A percentile compares a stretch with the other conserved stretches of the same genome.
Evolutionary conservation across 352 stramenopile genomes (phyloP).

Genomic region (Globisporangium emineosum): DNA sequence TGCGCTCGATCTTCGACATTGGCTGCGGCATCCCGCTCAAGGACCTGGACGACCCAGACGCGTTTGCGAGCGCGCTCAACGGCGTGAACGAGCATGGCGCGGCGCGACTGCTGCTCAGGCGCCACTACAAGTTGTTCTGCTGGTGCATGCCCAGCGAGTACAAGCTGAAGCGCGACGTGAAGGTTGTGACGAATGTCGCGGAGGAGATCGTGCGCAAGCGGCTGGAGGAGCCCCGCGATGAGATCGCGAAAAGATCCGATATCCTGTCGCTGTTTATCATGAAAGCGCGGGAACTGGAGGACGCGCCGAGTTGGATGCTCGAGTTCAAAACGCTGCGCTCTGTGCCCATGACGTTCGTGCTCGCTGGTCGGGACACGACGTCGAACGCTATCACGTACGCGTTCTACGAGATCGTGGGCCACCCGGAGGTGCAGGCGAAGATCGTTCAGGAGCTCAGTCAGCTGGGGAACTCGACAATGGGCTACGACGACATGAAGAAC

Average conservation of each 20-base stretch:
- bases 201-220: conserved; percentile 37
- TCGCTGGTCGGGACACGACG: conserved; percentile 7
- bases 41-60: conserved; percentile 23
- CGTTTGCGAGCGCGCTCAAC: conserved; percentile 46
- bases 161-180: conserved; percentile 26
- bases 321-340: conserved; percentile 44
- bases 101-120: conserved; percentile 49
- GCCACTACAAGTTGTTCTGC: conserved; percentile 54
- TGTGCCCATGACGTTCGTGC: conserved; percentile 80
- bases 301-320: neutral
- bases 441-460: conserved; percentile 43
- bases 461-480: conserved; percentile 15
- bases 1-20: conserved; percentile 59
- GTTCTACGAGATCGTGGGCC: conserved; percentile 42
- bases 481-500: conserved; percentile 54
- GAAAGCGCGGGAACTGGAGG: conserved; percentile 31
- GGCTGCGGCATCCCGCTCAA: conserved; percentile 41
- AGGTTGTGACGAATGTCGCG: conserved; percentile 27
- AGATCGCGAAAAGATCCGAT: conserved; percentile 33
- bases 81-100: conserved; percentile 49
- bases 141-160: conserved; percentile 66
- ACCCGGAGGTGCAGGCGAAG: conserved; percentile 52
- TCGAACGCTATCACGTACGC: conserved; percentile 10
- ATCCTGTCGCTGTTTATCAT: conserved; percentile 57
- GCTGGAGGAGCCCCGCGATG: conserved; percentile 28